Evolutionary conservation across 2,329 filamentous ascomycete species (phyloP).

Genomic region (Penicillium sp.): DNA sequence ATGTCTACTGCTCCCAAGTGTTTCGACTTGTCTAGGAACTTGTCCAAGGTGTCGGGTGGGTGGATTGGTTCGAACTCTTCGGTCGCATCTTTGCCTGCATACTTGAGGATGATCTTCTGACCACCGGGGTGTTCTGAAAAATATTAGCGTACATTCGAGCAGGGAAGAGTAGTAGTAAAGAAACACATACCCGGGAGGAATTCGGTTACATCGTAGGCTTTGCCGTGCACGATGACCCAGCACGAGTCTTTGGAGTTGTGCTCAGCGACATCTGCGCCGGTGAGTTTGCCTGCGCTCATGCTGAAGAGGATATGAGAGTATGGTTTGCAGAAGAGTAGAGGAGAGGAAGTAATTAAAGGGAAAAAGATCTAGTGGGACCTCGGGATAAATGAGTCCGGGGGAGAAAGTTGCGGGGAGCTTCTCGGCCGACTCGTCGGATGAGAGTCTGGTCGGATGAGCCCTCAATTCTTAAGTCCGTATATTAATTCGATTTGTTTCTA

Average conservation of each 20-base stretch:
- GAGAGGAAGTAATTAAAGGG: constrained; percentile 3
- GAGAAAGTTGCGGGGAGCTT: constrained; percentile 22
- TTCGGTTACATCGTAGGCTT: constrained; percentile 85
- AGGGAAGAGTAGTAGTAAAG: neutral
- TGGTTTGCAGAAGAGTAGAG: constrained; percentile 1
- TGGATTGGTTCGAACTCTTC: constrained; percentile 88
- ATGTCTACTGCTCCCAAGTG: constrained; percentile 90
- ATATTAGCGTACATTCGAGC: neutral
- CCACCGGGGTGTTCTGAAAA: constrained; percentile 77
- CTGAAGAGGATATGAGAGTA: constrained; percentile 5
- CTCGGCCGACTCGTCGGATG: constrained; percentile 23
- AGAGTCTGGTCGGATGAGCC: neutral
- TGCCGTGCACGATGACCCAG: constrained; percentile 87
- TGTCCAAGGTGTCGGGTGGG: constrained; percentile 79
- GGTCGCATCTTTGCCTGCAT: constrained; percentile 91
- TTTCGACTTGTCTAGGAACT: constrained; percentile 79
- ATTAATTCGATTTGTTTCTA: neutral
- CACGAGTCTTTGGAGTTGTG: constrained; percentile 81
- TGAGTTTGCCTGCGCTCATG: constrained; percentile 41
- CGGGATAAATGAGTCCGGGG: constrained; percentile 28
- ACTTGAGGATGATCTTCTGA: constrained; percentile 91
- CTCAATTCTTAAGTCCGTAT: neutral
- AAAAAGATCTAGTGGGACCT: constrained; percentile 12
- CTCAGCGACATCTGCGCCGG: constrained; percentile 60
- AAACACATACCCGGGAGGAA: constrained; percentile 65